Conservation (phyloP, 306 rosid genomes). For the Quillaja saponaria region DNA sequence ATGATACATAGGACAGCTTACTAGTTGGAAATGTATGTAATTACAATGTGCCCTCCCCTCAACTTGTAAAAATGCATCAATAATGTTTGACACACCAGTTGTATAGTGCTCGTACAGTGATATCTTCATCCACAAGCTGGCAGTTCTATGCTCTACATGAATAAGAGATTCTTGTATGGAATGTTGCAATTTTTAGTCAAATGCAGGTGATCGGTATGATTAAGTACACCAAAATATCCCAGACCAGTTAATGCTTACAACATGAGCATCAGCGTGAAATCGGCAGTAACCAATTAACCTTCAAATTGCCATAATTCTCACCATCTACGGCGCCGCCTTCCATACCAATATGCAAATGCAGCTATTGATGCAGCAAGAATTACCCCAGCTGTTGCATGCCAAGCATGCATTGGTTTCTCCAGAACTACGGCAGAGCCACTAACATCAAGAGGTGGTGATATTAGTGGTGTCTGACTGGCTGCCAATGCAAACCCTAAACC, state of each 20-base stretch:
- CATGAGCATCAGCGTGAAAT: constrained; percentile 18
- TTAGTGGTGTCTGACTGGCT: constrained; percentile 49
- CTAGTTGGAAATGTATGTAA: too few relatives aligned
- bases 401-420: constrained; percentile 67
- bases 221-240: constrained; percentile 29
- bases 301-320: constrained; percentile 37
- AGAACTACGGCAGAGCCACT: constrained; percentile 42
- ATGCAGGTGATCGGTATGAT: constrained; percentile 29
- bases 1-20: too few relatives aligned
- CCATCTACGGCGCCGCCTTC: constrained; percentile 84
- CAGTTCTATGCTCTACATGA: neutral
- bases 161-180: too few relatives aligned
- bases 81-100: neutral
- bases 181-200: neutral
- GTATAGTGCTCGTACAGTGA: neutral
- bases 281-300: constrained; percentile 14
- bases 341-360: constrained; percentile 82
- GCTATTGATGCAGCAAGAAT: constrained; percentile 82
- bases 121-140: neutral
- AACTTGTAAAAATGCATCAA: too few relatives aligned
- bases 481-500: constrained; percentile 75
- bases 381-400: constrained; percentile 89
- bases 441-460: constrained; percentile 35
- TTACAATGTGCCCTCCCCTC: too few relatives aligned
- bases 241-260: constrained; percentile 45